Conservation (phyloP, 2,329 filamentous ascomycete genomes). For the Ceratocystiopsis sp. region DNA sequence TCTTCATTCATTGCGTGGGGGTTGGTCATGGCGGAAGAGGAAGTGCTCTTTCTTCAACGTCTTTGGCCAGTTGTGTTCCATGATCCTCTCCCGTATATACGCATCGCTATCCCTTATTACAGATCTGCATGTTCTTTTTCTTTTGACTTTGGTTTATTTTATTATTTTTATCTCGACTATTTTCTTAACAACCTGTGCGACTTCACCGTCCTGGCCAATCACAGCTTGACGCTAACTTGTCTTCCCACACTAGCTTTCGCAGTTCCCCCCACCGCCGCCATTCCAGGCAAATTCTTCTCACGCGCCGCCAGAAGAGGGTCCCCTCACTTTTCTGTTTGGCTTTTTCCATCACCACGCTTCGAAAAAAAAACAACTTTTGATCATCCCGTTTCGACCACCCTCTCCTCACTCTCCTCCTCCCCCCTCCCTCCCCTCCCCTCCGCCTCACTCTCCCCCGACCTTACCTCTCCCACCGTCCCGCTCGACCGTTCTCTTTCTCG, state of each 20-base stretch:
- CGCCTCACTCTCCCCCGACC: background rate
- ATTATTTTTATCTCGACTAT: conserved; percentile 1
- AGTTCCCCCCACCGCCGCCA: conserved; percentile 3
- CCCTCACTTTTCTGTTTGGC: conserved; percentile 6
- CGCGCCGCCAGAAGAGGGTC: conserved; percentile 5
- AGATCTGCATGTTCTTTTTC: background rate
- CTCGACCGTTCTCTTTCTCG: background rate
- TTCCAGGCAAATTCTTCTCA: conserved; percentile 7
- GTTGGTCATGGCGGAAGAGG: too few relatives aligned
- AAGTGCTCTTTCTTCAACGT: too few relatives aligned
- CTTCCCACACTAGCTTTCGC: conserved; percentile 4
- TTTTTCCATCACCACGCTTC: conserved; percentile 2
- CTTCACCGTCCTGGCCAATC: conserved; percentile 4
- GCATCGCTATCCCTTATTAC: too few relatives aligned
- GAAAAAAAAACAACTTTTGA: background rate
- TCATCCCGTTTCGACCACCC: conserved; percentile 8
- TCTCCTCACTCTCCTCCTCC: conserved; percentile 7
- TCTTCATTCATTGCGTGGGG: too few relatives aligned
- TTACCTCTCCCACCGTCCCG: background rate
- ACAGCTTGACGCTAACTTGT: conserved; percentile 3
- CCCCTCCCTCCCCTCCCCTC: conserved; percentile 5
- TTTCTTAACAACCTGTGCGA: background rate
- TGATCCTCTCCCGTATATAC: too few relatives aligned
- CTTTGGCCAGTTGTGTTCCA: too few relatives aligned
- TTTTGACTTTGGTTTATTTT: background rate